Evolutionary conservation across 2,329 filamentous ascomycete species (phyloP).

Genomic region (Hymenoscyphus salicellus): DNA sequence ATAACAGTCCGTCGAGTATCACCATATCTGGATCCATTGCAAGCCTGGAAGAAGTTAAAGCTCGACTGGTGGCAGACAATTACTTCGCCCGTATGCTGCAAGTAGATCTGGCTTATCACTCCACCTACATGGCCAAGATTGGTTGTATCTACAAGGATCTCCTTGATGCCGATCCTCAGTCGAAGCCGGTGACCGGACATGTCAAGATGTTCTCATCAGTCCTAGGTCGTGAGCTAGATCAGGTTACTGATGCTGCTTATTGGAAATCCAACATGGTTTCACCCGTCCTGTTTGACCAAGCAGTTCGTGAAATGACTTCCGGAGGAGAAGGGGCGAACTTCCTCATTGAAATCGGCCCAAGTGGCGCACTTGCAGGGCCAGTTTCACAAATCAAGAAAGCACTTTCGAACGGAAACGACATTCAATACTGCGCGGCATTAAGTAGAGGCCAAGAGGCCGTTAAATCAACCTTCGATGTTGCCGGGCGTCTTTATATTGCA

Average conservation of each 20-base stretch:
- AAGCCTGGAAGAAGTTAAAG: conserved; percentile 17
- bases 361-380: conserved; percentile 36
- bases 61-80: conserved; percentile 6
- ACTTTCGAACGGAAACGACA: conserved; percentile 33
- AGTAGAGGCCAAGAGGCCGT: conserved; percentile 49
- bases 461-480: conserved; percentile 43
- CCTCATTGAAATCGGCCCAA: conserved; percentile 37
- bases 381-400: conserved; percentile 25
- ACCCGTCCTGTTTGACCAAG: conserved; percentile 20
- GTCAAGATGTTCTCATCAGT: conserved; percentile 8
- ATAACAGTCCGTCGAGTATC: conserved; percentile 29
- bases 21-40: conserved; percentile 26
- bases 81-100: conserved; percentile 26
- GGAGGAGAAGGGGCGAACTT: conserved; percentile 10
- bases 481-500: conserved; percentile 23
- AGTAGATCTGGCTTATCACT: conserved; percentile 32
- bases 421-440: conserved; percentile 39
- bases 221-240: not conserved
- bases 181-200: not conserved
- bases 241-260: conserved; percentile 13
- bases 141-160: conserved; percentile 3
- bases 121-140: conserved; percentile 19
- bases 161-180: not conserved
- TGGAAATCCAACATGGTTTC: conserved; percentile 22
- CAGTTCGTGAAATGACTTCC: conserved; percentile 8